These are phyloP conservation scores for Cordyceps javanica DNA, from an alignment of 2,329 filamentous ascomycete species.

Conservation along the genomic window DNA sequence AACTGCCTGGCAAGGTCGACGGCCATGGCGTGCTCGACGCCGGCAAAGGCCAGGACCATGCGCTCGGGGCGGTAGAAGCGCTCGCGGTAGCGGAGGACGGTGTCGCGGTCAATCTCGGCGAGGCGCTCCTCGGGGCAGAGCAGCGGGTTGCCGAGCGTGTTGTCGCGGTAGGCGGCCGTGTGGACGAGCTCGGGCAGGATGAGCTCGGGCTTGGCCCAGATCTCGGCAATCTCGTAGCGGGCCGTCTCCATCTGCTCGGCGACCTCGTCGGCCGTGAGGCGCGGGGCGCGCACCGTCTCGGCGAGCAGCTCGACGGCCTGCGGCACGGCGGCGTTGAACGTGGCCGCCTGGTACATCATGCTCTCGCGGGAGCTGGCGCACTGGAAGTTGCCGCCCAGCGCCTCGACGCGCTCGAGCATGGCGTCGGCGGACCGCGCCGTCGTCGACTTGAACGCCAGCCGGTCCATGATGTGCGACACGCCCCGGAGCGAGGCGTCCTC, in stretches of 20 bases:
- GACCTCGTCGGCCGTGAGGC: slow-evolving; percentile 82
- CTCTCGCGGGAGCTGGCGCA: slow-evolving; percentile 93
- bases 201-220: slow-evolving; percentile 94
- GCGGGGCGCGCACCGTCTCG: slow-evolving; percentile 84
- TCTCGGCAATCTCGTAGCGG: slow-evolving; percentile 92
- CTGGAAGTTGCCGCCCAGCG: slow-evolving; percentile 89
- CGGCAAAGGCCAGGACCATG: slow-evolving; percentile 92
- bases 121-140: slow-evolving; percentile 84
- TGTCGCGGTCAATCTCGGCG: slow-evolving; percentile 62
- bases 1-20: slow-evolving; percentile 73
- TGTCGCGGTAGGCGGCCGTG: slow-evolving; percentile 91
- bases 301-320: slow-evolving; percentile 78
- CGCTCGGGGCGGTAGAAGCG: slow-evolving; percentile 84
- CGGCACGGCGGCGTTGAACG: slow-evolving; percentile 89
- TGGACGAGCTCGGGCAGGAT: slow-evolving; percentile 94
- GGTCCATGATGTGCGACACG: slow-evolving; percentile 93
- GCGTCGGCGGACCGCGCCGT: slow-evolving; percentile 65
- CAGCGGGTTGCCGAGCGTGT: slow-evolving; percentile 89
- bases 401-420: slow-evolving; percentile 83
- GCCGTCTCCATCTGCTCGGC: slow-evolving; percentile 82
- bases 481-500: slow-evolving; percentile 80
- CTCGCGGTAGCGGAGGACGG: slow-evolving; percentile 72
- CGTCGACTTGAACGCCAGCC: slow-evolving; percentile 90
- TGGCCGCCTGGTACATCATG: slow-evolving; percentile 98
- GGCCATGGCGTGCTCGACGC: slow-evolving; percentile 75